Evolutionary conservation across 2,329 filamentous ascomycete genomes (phyloP), one percentile per base, ranked within the genome.

Genomic region (Sporothrix globosa): DNA sequence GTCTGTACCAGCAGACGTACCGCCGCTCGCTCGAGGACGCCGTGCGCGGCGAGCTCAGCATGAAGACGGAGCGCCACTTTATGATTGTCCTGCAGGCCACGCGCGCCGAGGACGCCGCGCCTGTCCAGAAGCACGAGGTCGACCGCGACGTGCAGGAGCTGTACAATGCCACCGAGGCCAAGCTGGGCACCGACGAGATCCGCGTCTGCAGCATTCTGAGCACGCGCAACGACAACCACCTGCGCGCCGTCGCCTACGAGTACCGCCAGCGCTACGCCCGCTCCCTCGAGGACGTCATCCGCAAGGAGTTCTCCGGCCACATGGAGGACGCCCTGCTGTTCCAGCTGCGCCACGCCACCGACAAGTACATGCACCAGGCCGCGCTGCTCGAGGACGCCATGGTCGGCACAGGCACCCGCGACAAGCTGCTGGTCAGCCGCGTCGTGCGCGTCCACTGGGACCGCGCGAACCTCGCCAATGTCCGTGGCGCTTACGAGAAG

Each of bases 391-490:
- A 97, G 78, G 91, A 92, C 17, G 85, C 91, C 19, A 98, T 98
- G 95, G 86, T 88, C 1, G 96, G 95, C 0, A 76, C 91, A 73
- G 95, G 95, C 2, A 98, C 96, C 13, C 95, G 96, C 79, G 94
- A 99, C 73, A 83, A 89, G 44, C 83, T 94, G 10, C 85, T 98
- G 3, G 87, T 96, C 19, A 86, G 90, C 39, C 86, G 93, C n/a
- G 85, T 96, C 4, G 87, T 97, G 1, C 86, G 92, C 27, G 85
- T 87, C 65, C 95, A 98, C 80, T 98, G 95, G 95, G 88, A 97
- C 77, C 85, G 85, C 50, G 84, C 83, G 69, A 88, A 91, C 75
- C 84, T 97, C 83, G 87, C 88, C 67, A 90, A 92, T 74, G 90
- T 97, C 70, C 93, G 92, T 80, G 86, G 84, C 0, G 93, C 92